phyloP scores from a whole-genome alignment of 1,284 basidiomycete genomes.

The Exobasidium cylindrosporum region DNA sequence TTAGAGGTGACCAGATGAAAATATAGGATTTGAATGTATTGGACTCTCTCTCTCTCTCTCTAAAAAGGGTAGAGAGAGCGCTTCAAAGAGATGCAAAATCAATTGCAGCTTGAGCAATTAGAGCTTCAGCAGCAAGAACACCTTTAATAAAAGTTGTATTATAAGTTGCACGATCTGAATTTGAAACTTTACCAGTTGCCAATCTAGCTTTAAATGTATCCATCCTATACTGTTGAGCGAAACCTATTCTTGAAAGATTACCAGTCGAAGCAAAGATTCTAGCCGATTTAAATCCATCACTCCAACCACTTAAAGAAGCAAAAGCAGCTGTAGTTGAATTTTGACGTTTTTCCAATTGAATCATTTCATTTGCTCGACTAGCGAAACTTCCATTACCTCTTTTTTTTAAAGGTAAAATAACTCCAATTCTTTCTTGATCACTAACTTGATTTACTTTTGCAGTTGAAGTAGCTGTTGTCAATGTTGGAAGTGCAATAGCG shows the following conservation, averaged over 20 bases:
- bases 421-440: background rate
- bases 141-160: background rate
- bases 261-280: conserved; percentile 62
- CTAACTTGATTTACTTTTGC: background rate
- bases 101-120: too few species aligned
- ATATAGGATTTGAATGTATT: too few species aligned
- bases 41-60: too few species aligned
- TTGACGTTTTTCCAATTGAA: background rate
- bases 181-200: background rate
- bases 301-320: conserved; percentile 59
- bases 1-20: background rate
- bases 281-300: conserved; percentile 66
- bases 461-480: background rate
- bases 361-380: conserved; percentile 12
- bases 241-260: conserved; percentile 66
- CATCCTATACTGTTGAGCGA: conserved; percentile 64
- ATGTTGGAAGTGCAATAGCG: conserved; percentile 17
- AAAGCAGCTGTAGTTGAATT: background rate
- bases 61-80: too few species aligned
- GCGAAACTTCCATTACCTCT: conserved; percentile 11
- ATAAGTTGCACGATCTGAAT: background rate
- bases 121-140: background rate
- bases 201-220: conserved; percentile 55
- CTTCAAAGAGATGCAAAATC: too few species aligned
- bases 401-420: conserved; percentile 13